Conservation (phyloP, 2,329 filamentous ascomycete genomes). For the Sporothrix dimorphospora region DNA sequence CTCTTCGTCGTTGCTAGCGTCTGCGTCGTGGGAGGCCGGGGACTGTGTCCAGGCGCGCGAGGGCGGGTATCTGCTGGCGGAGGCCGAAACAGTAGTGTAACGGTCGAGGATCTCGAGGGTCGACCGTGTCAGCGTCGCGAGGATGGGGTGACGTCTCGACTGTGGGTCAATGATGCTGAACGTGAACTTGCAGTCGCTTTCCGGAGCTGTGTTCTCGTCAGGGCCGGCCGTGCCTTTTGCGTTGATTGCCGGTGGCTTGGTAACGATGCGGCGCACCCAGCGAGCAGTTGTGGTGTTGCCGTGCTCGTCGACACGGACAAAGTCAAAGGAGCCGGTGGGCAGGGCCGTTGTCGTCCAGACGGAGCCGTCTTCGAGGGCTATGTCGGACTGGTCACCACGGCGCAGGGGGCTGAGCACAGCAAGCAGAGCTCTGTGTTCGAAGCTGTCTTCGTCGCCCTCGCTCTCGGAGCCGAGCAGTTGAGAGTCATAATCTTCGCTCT, state of each 20-base stretch:
- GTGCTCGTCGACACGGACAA: constrained; percentile 60
- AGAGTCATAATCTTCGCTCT: constrained; percentile 67
- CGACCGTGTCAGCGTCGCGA: constrained; percentile 67
- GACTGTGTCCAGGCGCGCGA: constrained; percentile 40
- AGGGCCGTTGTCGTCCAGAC: constrained; percentile 60
- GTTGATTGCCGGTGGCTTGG: constrained; percentile 35
- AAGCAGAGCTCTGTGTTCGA: constrained; percentile 56
- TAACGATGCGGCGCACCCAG: constrained; percentile 63
- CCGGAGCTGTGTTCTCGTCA: constrained; percentile 34
- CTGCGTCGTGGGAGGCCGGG: constrained; percentile 35
- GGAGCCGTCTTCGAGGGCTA: constrained; percentile 66
- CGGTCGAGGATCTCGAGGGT: constrained; percentile 70
- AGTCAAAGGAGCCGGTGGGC: constrained; percentile 66
- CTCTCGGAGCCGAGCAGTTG: constrained; percentile 42
- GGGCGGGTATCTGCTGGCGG: constrained; percentile 52
- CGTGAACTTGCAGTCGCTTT: constrained; percentile 63
- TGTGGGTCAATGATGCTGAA: constrained; percentile 76
- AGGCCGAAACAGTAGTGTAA: constrained; percentile 61
- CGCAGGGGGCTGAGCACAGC: constrained; percentile 69
- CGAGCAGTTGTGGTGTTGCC: constrained; percentile 64
- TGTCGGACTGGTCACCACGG: constrained; percentile 62
- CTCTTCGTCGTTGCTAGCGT: constrained; percentile 33
- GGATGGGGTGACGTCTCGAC: constrained; percentile 71
- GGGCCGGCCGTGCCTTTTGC: not conserved
- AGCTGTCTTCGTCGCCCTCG: constrained; percentile 51